Evolutionary conservation across 495 filamentous ascomycete species (phyloP), one percentile per base, ranked within the genome.

Genomic region (Hypomontagnella submonticulosa): DNA sequence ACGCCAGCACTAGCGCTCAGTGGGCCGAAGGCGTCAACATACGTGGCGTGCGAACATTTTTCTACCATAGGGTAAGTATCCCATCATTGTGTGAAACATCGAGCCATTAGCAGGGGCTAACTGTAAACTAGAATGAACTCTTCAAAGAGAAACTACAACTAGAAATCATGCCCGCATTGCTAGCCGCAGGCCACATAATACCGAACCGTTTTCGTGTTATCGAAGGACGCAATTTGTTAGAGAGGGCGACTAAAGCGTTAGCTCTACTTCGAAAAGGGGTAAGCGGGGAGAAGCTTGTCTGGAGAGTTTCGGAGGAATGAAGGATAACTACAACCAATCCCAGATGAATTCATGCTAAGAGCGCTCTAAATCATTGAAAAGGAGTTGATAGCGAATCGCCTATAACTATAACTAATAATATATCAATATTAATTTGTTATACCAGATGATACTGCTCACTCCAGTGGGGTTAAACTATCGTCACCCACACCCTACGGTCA

Each of bases 251-350:
- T 52, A 77, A 74, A 10, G 80, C 79, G 5, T 69, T 84, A 34
- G 64, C 73, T 55, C 32, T 76, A 15, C 73, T 84, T 18, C 69
- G 80, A 23, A 59, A 74, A 43, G 82, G 76, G 13, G 74, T 76
- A 13, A 82, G 78, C 56, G 81, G 80, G 12, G 80, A 84, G 75
- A 81, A 79, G 69, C 66, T 83, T 15, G 77, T 84, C 9, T 84
- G 81, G 83, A 76, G 75, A 33, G 73, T 85, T 10, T 64, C 71
- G 13, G 76, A 79, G 36, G 69, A 63, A 50, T 68, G 43, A 67
- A 55, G 12, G 10, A 20, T 59, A n/a, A 27, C n/a, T n/a, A n/a
- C 12, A 9, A 16, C 33, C 8, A 23, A 20, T 48, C 16, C 12
- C 37, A 37, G 8, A 36, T 34, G 37, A 19, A n/a, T 15, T n/a